Evolutionary conservation across 2,329 filamentous ascomycete genomes (phyloP), one percentile per base, ranked within the genome.

Genomic region (Fusarium stilboides): DNA sequence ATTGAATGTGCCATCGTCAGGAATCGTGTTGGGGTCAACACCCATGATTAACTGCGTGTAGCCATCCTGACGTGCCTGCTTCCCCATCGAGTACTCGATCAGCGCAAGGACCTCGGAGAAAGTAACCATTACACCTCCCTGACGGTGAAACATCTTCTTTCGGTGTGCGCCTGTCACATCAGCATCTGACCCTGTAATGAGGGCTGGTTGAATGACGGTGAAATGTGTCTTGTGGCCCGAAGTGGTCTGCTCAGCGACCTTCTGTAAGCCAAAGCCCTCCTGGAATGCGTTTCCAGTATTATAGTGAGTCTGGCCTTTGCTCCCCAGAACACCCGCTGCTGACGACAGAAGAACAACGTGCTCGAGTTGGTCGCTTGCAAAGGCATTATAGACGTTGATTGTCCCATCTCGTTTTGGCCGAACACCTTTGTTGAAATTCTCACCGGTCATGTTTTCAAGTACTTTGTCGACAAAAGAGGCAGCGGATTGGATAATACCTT

Each of bases 281-380:
- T 56, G 65, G 15, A 39, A 70, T 9, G 65, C 42, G 17, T 69
- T 69, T 3, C 58, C 62, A 17, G 59, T 66, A 5, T 53, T 36
- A n/a, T 67, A 67, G 28, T 60, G 54, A 24, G 57, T 55, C 19
- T 60, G 57, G 4, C 57, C 57, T 49, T 51, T 55, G 20, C 47
- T 60, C 37, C 66, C 66, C 6, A 65, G 24, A 50, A 71, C 67
- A 9, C 57, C 44, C 1, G 57, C 53, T 14, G 67, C 54, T 8
- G 66, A 69, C 1, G 69, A 71, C 3, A 69, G 26, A 54, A 69
- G 62, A 31, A 71, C 57, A 28, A 71, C 69, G 31, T 69, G 67
- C 34, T 69, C 68, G 19, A 62, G 45, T 45, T 54, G 24, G 62
- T 58, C n/a, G 58, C 10, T 40, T 20, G n/a, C 37, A 40, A 40